A percentile compares a stretch with the other conserved stretches of the same genome.
phyloP scores from a whole-genome alignment of 1,139 yeast genomes.

The Candida glucosophila region DNA sequence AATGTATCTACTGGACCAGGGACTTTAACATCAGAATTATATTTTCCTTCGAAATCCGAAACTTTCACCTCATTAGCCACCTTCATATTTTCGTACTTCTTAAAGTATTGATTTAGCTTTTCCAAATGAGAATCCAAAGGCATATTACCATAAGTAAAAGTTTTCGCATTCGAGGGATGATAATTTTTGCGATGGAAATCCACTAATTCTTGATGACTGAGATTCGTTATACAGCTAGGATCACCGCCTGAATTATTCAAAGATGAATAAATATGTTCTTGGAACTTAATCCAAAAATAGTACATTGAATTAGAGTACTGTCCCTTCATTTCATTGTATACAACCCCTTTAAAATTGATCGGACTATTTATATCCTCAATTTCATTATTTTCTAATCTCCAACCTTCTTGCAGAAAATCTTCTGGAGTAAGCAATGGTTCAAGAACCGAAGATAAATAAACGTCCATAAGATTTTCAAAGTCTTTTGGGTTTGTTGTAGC shows the following conservation, averaged over 20 bases:
- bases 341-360: slow-evolving; percentile 84
- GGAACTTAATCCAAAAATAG: slow-evolving; percentile 74
- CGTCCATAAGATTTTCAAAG: slow-evolving; percentile 75
- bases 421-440: slow-evolving; percentile 70
- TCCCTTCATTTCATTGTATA: slow-evolving; percentile 97
- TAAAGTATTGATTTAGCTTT: slow-evolving; percentile 46
- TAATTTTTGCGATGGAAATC: slow-evolving; percentile 69
- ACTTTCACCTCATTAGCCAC: slow-evolving; percentile 15
- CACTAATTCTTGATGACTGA: slow-evolving; percentile 65
- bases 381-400: slow-evolving; percentile 82
- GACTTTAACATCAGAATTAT: slow-evolving; percentile 26
- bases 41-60: slow-evolving; percentile 2
- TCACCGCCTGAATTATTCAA: slow-evolving; percentile 93
- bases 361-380: slow-evolving; percentile 51
- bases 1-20: slow-evolving; percentile 82
- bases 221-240: slow-evolving; percentile 68
- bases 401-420: slow-evolving; percentile 94
- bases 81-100: slow-evolving; percentile 44
- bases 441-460: slow-evolving; percentile 80
- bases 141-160: slow-evolving; percentile 81
- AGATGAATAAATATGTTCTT: slow-evolving; percentile 77
- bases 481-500: slow-evolving; percentile 86
- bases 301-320: slow-evolving; percentile 88
- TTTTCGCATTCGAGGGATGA: slow-evolving; percentile 84
- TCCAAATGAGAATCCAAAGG: slow-evolving; percentile 55